These are phyloP conservation scores for Lactarius indigo DNA, from an alignment of 768 basidiomycete species.

Conservation along the genomic window DNA sequence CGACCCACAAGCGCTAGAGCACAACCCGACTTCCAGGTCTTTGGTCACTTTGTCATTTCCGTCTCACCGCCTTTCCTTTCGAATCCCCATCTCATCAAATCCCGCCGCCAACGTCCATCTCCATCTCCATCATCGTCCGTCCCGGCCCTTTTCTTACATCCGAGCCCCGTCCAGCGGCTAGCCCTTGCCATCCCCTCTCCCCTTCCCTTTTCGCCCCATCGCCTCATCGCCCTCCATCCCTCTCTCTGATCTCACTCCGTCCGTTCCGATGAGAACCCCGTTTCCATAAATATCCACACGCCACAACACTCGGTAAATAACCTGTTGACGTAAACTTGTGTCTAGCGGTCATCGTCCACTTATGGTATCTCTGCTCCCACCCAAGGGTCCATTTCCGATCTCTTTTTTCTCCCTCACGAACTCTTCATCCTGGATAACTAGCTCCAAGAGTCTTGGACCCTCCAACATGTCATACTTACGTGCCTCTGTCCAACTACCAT, in stretches of 20 bases:
- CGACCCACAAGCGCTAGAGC: not conserved
- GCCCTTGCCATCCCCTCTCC: not conserved
- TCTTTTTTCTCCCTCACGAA: not conserved
- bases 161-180: not conserved
- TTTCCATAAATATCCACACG: slow-evolving; percentile 13
- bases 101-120: slow-evolving; percentile 5
- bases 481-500: not conserved
- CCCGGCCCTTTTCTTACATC: slow-evolving; percentile 7
- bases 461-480: slow-evolving; percentile 15
- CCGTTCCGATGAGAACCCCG: slow-evolving; percentile 12
- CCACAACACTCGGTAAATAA: not conserved
- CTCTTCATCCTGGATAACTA: slow-evolving; percentile 4
- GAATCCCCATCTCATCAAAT: not conserved
- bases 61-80: slow-evolving; percentile 8
- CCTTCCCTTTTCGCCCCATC: slow-evolving; percentile 1
- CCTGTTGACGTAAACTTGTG: slow-evolving; percentile 19
- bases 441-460: not conserved
- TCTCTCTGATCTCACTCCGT: slow-evolving; percentile 13
- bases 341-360: slow-evolving; percentile 9
- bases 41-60: slow-evolving; percentile 15
- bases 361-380: slow-evolving; percentile 14
- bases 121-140: slow-evolving; percentile 7
- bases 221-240: not conserved
- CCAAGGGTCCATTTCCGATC: not conserved
- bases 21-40: not conserved